A percentile compares a stretch with the other conserved stretches of the same genome.
phyloP scores from a whole-genome alignment of 2,329 filamentous ascomycete species.

The Aspergillus terreus region DNA sequence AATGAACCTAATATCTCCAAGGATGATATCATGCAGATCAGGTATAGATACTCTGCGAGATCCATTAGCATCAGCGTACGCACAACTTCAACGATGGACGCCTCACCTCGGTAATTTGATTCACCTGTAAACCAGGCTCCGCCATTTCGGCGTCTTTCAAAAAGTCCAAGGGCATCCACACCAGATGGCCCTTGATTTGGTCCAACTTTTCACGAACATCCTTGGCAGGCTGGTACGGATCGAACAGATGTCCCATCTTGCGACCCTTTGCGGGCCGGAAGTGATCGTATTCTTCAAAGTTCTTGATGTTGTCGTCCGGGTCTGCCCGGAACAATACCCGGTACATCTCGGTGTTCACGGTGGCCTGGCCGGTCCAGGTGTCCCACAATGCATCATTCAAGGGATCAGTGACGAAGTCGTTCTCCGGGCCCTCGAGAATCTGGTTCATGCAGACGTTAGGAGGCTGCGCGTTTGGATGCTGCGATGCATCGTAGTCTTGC shows the following conservation, averaged over 20 bases:
- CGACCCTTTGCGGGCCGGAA: slow-evolving; percentile 64
- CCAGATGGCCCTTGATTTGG: slow-evolving; percentile 79
- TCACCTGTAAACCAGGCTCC: slow-evolving; percentile 81
- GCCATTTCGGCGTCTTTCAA: slow-evolving; percentile 82
- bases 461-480: slow-evolving; percentile 73
- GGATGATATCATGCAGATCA: slow-evolving; percentile 9
- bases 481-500: slow-evolving; percentile 62
- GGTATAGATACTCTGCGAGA: slow-evolving; percentile 32
- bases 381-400: slow-evolving; percentile 64
- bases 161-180: slow-evolving; percentile 94
- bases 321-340: slow-evolving; percentile 80
- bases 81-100: neutral
- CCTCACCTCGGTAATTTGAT: slow-evolving; percentile 81
- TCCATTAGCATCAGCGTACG: neutral
- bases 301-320: slow-evolving; percentile 84
- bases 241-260: slow-evolving; percentile 83
- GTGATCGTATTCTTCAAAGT: slow-evolving; percentile 81
- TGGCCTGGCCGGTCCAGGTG: slow-evolving; percentile 71
- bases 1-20: neutral
- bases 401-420: slow-evolving; percentile 70
- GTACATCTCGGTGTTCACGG: slow-evolving; percentile 76
- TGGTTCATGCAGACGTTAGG: slow-evolving; percentile 67
- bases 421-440: slow-evolving; percentile 66
- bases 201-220: slow-evolving; percentile 74
- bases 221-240: slow-evolving; percentile 67